A percentile compares a stretch with the other conserved stretches of the same genome.
phyloP scores from a whole-genome alignment of 129 eudicot species.

The Erigeron canadensis region DNA sequence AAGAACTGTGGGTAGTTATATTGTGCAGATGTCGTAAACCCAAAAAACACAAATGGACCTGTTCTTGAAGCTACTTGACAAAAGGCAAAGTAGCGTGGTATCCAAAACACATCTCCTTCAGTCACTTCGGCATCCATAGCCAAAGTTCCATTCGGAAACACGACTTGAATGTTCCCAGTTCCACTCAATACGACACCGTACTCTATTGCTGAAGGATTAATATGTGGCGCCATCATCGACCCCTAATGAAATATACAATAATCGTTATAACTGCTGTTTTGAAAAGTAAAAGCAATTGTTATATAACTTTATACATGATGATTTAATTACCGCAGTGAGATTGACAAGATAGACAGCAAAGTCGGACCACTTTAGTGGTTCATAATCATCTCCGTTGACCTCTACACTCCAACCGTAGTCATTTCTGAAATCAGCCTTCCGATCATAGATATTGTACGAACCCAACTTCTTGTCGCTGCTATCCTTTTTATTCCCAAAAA shows the following conservation, averaged over 20 bases:
- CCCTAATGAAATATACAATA: slow-evolving; percentile 40
- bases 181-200: slow-evolving; percentile 79
- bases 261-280: neutral
- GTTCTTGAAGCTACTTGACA: slow-evolving; percentile 84
- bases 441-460: slow-evolving; percentile 60
- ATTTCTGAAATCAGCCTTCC: slow-evolving; percentile 58
- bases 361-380: slow-evolving; percentile 53
- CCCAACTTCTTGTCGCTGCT: slow-evolving; percentile 23
- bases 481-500: slow-evolving; percentile 26
- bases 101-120: slow-evolving; percentile 82
- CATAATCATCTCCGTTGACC: slow-evolving; percentile 48
- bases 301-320: too few species aligned
- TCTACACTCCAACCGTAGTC: slow-evolving; percentile 74
- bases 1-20: slow-evolving; percentile 74
- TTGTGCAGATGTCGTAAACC: slow-evolving; percentile 77
- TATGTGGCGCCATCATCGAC: slow-evolving; percentile 95
- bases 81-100: slow-evolving; percentile 83
- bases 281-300: too few species aligned
- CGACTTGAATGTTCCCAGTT: slow-evolving; percentile 62
- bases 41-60: slow-evolving; percentile 83
- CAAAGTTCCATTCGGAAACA: slow-evolving; percentile 67
- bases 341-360: slow-evolving; percentile 68
- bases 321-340: slow-evolving; percentile 60
- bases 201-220: slow-evolving; percentile 75
- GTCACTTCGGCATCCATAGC: slow-evolving; percentile 74